Base-by-base conservation (phyloP, 805 yeast species). In the Ogataea siamensis region DNA sequence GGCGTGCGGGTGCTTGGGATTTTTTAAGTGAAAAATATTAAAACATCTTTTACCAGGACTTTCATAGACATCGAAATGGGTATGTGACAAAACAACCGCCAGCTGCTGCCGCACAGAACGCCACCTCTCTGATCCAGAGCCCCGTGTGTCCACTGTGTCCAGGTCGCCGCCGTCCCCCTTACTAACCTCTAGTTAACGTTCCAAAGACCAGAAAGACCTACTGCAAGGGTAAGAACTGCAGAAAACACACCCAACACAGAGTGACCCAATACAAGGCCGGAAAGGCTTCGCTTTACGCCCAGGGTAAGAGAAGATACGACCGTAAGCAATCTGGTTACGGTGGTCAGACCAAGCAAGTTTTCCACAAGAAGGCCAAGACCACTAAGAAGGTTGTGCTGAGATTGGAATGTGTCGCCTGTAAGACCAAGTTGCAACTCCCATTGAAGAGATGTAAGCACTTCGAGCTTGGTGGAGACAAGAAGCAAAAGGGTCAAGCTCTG, bases 231-330 rank as follows among this genome's bases (percentile, higher is more conserved):
- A 93, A 86, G 80, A 80, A 80, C 70, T 93, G 99, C 83, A 86
- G 95, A 69, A 87, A 88, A 78, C 99, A 93, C 93, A 91, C 98
- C 67, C 97, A 88, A 78, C 99, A 93, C 95, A 93, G 91, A 83
- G 99, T 93, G 69, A 91, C 99, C 74, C 99, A 93, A 81, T 93
- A 93, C 94, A 93, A 93, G 76, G 96, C 98, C 71, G 99, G 99
- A 78, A 93, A 93, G 81, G 98, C 99, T 71, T 91, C 98, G 56
- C 83, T 89, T 66, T 88, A 81, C 70, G 96, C 98, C 63, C 98
- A 93, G 80, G 99, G 99, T 84, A 93, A 94, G 91, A 88, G 99
- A 83, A 89, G 99, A 82, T 93, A 93, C 80, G 99, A 93, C 91
- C 96, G 99, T 78, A 93, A 93, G 78, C 99, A 93, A 80, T 71